Conservation (phyloP, 2,329 filamentous ascomycete species). For the Diaporthe ampelina region DNA sequence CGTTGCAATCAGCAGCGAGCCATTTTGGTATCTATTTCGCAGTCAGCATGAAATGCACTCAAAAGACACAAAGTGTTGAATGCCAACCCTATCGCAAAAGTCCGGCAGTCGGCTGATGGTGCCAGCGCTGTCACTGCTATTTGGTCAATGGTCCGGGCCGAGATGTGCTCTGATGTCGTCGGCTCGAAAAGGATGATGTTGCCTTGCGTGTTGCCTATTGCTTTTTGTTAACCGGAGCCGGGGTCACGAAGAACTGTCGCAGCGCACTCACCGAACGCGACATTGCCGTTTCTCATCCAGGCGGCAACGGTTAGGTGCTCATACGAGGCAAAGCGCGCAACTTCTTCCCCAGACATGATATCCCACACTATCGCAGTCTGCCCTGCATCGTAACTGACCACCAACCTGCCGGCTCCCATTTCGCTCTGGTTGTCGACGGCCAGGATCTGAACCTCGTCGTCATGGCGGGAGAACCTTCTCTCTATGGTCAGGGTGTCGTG, state of each 20-base stretch:
- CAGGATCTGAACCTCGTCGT: conserved; percentile 85
- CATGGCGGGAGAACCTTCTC: conserved; percentile 85
- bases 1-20: conserved; percentile 90
- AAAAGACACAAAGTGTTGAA: conserved; percentile 3
- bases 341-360: conserved; percentile 89
- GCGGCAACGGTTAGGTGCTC: conserved; percentile 86
- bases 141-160: conserved; percentile 88
- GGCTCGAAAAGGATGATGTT: conserved; percentile 96
- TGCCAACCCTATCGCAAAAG: conserved; percentile 91
- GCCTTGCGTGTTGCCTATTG: conserved; percentile 87
- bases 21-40: conserved; percentile 85
- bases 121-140: conserved; percentile 96
- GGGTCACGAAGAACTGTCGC: not conserved
- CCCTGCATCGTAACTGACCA: conserved; percentile 92
- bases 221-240: conserved; percentile 45
- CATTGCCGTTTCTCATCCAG: conserved; percentile 98
- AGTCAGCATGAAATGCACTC: conserved; percentile 39
- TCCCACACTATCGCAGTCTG: conserved; percentile 98
- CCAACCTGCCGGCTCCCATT: conserved; percentile 83
- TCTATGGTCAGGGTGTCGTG: conserved; percentile 95
- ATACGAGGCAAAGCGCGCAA: conserved; percentile 93
- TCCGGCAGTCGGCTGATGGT: conserved; percentile 89
- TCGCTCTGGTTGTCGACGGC: conserved; percentile 94
- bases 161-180: conserved; percentile 91
- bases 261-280: conserved; percentile 85